Percentiles rank a stretch among this genome's conserved stretches.
Conservation (phyloP, 495 filamentous ascomycete species). For the Xylaria intraflava region DNA sequence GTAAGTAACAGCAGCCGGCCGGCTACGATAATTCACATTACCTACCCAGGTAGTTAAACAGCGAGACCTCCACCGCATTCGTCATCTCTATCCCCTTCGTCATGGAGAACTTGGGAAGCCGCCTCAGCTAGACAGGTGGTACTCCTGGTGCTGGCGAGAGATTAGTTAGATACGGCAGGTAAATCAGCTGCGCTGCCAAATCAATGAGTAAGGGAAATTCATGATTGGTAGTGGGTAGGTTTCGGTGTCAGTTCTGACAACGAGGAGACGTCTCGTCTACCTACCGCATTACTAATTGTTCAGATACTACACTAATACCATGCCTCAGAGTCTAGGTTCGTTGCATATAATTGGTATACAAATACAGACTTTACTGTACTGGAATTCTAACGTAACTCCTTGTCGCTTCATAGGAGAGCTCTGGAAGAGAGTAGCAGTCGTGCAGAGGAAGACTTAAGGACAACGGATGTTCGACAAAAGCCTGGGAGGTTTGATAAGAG, state of each 20-base stretch:
- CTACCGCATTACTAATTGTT: background rate
- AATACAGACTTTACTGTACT: background rate
- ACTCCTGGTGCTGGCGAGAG: background rate
- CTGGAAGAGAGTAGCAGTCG: too few species aligned
- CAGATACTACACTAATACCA: background rate
- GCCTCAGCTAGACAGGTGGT: background rate
- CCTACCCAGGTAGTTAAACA: too few species aligned
- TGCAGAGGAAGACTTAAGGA: too few species aligned
- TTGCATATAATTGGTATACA: constrained; percentile 1
- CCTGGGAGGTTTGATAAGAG: too few species aligned
- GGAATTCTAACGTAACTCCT: background rate
- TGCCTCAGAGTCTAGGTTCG: background rate
- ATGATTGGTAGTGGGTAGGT: background rate
- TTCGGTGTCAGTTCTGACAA: background rate
- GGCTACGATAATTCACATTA: background rate
- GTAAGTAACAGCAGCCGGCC: constrained; percentile 3
- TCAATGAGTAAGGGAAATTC: background rate
- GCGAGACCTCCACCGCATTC: background rate
- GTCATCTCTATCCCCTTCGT: constrained; percentile 3
- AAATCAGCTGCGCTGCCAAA: too few species aligned
- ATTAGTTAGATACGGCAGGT: background rate
- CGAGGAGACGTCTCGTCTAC: background rate
- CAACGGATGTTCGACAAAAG: too few species aligned
- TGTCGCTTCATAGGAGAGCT: background rate
- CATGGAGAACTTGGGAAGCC: background rate